Evolutionary conservation across 352 stramenopile genomes (phyloP), one percentile per base, ranked within the genome.

Genomic region (Globisporangium paddicum): DNA sequence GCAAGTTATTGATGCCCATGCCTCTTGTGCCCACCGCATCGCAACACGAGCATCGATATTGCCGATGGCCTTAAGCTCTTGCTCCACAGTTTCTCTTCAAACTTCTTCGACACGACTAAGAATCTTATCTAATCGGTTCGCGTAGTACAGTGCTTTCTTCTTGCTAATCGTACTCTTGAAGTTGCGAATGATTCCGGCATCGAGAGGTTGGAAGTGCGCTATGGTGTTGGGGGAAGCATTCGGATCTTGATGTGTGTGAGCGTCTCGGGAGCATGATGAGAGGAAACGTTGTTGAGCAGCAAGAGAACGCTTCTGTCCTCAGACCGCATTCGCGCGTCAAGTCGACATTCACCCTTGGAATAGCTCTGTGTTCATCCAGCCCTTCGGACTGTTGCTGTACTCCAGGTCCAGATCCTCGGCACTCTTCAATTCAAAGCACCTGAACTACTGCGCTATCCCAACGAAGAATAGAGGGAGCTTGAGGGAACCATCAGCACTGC

Each of bases 191-290:
- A 46, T 46, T 7, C n/a, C 40, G 18, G 40, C 40, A 46, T 40
- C 41, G 67, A 80, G 51, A 84, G 77, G 28, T 48, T 58, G 52
- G 5, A 58, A 26, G 19, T 44, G 30, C 10, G 30, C 48, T 23
- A 32, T 44, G 30, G 48, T 42, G 48, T 42, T 42, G 35, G 32
- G 48, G n/a, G 19, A n/a, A 55, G 30, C 48, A 34, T 55, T 26
- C 11, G 9, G 6, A 55, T 18, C 3, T 25, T 6, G 18, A 45
- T 32, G 32, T 55, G 19, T 18, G 30, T 32, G 18, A 44, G 32
- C n/a, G 25, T 28, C 18, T 23, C 11, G 28, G 5, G n/a, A n/a
- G 13, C 18, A n/a, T 19, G 30, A 41, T 55, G 32, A 6, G 48
- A 55, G 18, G 48, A 55, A 18, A 45, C 48, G 48, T 55, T 55